Conservation (phyloP, 768 basidiomycete species). For the Boletus subparvulus region DNA sequence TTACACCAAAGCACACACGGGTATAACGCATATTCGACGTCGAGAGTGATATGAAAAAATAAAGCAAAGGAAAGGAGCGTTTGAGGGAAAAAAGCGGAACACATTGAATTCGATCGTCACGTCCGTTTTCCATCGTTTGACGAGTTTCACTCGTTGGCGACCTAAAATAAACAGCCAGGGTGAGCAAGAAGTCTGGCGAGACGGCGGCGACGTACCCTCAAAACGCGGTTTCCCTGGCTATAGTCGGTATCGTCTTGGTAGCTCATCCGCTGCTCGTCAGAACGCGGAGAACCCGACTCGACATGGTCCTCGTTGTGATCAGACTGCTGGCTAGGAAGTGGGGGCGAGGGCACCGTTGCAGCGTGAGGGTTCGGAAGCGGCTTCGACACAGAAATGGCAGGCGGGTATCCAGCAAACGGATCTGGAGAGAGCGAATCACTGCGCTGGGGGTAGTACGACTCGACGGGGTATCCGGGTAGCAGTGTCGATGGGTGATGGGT, state of each 20-base stretch:
- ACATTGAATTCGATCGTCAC: background rate
- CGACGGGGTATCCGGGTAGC: conserved; percentile 29
- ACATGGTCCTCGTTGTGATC: conserved; percentile 11
- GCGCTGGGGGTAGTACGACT: conserved; percentile 25
- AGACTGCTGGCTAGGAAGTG: conserved; percentile 13
- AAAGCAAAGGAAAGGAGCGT: background rate
- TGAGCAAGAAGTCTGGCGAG: background rate
- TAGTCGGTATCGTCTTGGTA: conserved; percentile 33
- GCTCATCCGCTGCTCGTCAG: conserved; percentile 28
- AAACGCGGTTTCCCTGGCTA: conserved; percentile 25
- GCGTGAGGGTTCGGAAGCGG: conserved; percentile 25
- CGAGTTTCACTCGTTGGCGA: conserved; percentile 18
- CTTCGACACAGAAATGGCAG: background rate
- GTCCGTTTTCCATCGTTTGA: conserved; percentile 1
- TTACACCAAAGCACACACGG: conserved; percentile 1
- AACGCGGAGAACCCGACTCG: conserved; percentile 3
- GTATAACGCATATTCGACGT: conserved; percentile 4
- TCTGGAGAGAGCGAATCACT: conserved; percentile 21
- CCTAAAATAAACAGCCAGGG: background rate
- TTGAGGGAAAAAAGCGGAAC: background rate
- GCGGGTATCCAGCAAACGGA: conserved; percentile 33
- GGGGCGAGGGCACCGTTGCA: background rate
- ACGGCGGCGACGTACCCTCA: conserved; percentile 25
- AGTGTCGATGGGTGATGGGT: conserved; percentile 14
- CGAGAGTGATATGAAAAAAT: background rate